Base-by-base conservation (phyloP, 345 rosid species). In the Populus deltoides region DNA sequence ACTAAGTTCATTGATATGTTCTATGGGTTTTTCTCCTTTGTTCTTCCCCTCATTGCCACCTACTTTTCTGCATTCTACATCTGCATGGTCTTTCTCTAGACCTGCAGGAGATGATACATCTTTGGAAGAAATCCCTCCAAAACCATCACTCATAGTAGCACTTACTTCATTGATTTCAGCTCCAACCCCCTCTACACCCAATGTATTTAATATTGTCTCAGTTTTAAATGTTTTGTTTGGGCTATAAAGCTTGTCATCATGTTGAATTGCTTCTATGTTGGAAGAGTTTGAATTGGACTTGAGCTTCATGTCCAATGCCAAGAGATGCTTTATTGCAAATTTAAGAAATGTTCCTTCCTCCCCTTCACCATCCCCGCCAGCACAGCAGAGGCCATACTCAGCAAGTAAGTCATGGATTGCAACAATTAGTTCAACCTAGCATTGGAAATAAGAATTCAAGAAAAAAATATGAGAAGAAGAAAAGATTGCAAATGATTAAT, bases 311-410 rank as follows among this genome's bases (percentile, higher is more conserved):
- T 92, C 97, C 88, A 96, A 88, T 71, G 92, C 93, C 80, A 96
- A 83, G 53, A 96, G 94, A 88, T 92, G 97, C 84, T 96, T 93
- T 81, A 96, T 92, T 47, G 95, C 95, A 88, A 93, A 93, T 83
- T 89, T 93, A 80, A 96, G 98, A 89, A 91, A 96, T 65, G 90
- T 72, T 77, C 97, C 98, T 85, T 92, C 97, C 88, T 92, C 97
- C 71, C 93, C 97, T 77, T 86, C 91, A 24, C 89, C 83, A 75
- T 88, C 89, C 78, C 88, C 87, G 70, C 97, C 92, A 70, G 87
- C 93, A 84, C 99, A 93, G 85, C 99, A 96, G 68, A 96, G 88
- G 77, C 97, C 99, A 86, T 88, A 89, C 81, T 93, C 94, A 81
- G 99, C 97, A 78, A 96, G 93, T 91, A 92, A 88, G 80, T 93